Conservation (phyloP, 192 early-diverging fungal species). For the Coemansia sp. region DNA sequence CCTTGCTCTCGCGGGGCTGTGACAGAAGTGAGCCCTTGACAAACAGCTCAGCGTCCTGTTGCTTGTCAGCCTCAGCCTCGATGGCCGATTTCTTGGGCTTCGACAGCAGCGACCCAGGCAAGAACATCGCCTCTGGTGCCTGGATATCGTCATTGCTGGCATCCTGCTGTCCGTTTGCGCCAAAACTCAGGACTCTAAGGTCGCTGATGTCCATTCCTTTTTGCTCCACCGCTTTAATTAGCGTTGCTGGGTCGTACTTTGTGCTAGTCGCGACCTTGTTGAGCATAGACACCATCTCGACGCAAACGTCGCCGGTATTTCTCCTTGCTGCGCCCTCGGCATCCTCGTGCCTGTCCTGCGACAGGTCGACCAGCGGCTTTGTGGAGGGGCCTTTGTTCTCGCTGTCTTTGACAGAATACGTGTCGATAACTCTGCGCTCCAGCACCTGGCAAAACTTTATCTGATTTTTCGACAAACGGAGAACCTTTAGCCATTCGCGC, state of each 20-base stretch:
- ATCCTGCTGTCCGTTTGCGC: background rate
- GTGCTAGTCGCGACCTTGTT: conserved; percentile 29
- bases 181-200: conserved; percentile 21
- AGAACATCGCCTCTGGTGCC: conserved; percentile 20
- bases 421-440: conserved; percentile 38
- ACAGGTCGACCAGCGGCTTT: conserved; percentile 44
- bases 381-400: conserved; percentile 11
- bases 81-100: conserved; percentile 30
- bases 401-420: conserved; percentile 14
- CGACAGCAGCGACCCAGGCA: conserved; percentile 48
- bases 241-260: conserved; percentile 37
- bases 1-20: conserved; percentile 52
- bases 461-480: conserved; percentile 48
- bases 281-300: conserved; percentile 31
- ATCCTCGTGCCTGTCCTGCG: conserved; percentile 22
- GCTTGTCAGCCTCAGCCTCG: conserved; percentile 21
- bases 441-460: conserved; percentile 49
- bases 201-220: conserved; percentile 47
- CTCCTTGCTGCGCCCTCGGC: conserved; percentile 14
- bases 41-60: conserved; percentile 34
- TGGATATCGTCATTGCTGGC: conserved; percentile 13
- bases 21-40: conserved; percentile 49
- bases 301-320: conserved; percentile 23
- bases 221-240: conserved; percentile 31
- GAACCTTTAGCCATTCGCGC: conserved; percentile 45